Conservation (phyloP, 2,329 filamentous ascomycete species). For the Exophiala calicioides region DNA sequence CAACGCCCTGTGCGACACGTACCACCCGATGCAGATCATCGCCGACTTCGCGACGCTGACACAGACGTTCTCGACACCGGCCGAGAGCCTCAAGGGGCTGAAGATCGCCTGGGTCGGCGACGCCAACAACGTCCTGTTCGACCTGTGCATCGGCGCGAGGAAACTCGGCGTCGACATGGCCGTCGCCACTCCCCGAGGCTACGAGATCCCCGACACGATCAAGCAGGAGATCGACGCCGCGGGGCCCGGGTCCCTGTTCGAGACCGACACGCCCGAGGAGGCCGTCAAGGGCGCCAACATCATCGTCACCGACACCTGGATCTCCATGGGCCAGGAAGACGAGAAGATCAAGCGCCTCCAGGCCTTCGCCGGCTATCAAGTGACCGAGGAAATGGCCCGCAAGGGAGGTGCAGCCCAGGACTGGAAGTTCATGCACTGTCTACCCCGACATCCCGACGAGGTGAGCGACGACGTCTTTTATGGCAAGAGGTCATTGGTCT, state of each 20-base stretch:
- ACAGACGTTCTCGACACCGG: constrained; percentile 66
- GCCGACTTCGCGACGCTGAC: constrained; percentile 91
- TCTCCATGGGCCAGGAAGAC: constrained; percentile 95
- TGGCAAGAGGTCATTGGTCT: constrained; percentile 79
- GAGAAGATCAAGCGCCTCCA: constrained; percentile 75
- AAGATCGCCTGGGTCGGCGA: constrained; percentile 97
- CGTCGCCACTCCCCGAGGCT: constrained; percentile 83
- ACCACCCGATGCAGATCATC: constrained; percentile 90
- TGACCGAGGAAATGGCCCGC: constrained; percentile 81
- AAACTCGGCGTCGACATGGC: constrained; percentile 86
- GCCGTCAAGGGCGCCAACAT: constrained; percentile 83
- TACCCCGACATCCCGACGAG: constrained; percentile 89
- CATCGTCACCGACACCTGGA: constrained; percentile 95
- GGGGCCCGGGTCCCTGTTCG: constrained; percentile 62
- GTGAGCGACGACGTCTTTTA: constrained; percentile 96
- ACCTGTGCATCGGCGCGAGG: constrained; percentile 81
- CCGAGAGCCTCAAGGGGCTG: constrained; percentile 69
- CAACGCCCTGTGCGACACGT: constrained; percentile 85
- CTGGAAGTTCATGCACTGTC: constrained; percentile 99
- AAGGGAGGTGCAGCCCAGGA: constrained; percentile 80
- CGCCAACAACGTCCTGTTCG: constrained; percentile 95
- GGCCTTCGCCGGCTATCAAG: constrained; percentile 86
- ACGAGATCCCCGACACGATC: constrained; percentile 77
- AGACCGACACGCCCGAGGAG: constrained; percentile 80
- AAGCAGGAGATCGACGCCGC: constrained; percentile 68